Base-by-base conservation (phyloP, 2,329 filamentous ascomycete species). In the Raffaelea albimanens region DNA sequence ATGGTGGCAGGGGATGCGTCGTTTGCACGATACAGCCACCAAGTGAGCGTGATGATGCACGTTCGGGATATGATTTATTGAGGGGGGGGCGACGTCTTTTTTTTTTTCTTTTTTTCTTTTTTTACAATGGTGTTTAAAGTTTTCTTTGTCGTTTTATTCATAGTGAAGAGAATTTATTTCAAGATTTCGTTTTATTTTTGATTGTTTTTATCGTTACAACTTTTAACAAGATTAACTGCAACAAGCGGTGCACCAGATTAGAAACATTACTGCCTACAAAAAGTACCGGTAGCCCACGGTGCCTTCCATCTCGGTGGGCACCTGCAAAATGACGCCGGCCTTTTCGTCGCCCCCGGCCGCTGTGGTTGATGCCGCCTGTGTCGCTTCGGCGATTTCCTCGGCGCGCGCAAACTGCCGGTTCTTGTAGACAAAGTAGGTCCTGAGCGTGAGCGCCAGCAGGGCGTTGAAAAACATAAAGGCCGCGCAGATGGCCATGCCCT, bases 401-500 rank as follows among this genome's bases (percentile, higher is more conserved):
- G 51, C 57, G 43, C 23, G 52, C 49, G 59, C 62, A 23, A 67
- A 62, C 50, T 47, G 47, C 43, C 48, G 56, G 48, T 67, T 67
- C 58, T 63, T 59, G 56, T 53, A 53, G 3, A 47, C 57, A 34
- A 67, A 59, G 50, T 61, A 63, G 25, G 56, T 53, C 23, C 64
- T 56, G 42, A 67, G 55, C 1, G 47, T 20, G 2, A 67, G 31
- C 2, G 65, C 59, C 25, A 69, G 52, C 13, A 66, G 14, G 0
- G 63, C 65, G 42, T 66, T 68, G 53, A 68, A 61, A 45, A 68
- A 65, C 62, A 70, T 66, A 41, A 69, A 68, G 3, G 51, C 63
- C 2, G 65, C 66, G 44, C 65, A 69, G 42, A 67, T 52, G 18
- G 53, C 50, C 63, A 67, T 67, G 31, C 67, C 67, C 56, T 59